Conservation (phyloP, 768 basidiomycete genomes). For the Tricholoma bakamatsutake region DNA sequence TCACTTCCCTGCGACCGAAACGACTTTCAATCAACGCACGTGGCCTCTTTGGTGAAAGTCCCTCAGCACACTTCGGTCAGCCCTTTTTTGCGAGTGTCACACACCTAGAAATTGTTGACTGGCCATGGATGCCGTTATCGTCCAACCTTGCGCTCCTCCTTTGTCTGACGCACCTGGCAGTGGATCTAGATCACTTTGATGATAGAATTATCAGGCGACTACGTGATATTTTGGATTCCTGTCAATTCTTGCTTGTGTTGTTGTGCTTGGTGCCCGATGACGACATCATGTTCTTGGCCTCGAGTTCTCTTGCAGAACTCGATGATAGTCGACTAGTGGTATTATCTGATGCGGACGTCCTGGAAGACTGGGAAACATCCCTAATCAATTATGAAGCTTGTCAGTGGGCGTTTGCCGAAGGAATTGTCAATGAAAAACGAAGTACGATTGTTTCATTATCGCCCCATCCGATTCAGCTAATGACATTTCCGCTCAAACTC, state of each 20-base stretch:
- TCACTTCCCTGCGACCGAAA: slow-evolving; percentile 15
- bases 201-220: slow-evolving; percentile 9
- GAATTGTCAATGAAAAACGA: slow-evolving; percentile 13
- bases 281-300: slow-evolving; percentile 12
- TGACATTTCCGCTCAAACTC: not conserved
- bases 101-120: slow-evolving; percentile 22
- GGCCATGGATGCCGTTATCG: slow-evolving; percentile 9
- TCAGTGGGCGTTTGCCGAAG: slow-evolving; percentile 20
- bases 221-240: slow-evolving; percentile 14
- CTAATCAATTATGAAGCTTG: slow-evolving; percentile 14
- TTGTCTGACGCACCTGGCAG: slow-evolving; percentile 19
- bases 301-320: slow-evolving; percentile 10
- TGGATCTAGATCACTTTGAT: slow-evolving; percentile 16
- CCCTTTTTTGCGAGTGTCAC: slow-evolving; percentile 20
- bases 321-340: slow-evolving; percentile 15
- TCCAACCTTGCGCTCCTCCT: slow-evolving; percentile 12
- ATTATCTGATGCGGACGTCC: slow-evolving; percentile 17
- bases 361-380: slow-evolving; percentile 21
- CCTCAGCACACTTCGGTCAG: slow-evolving; percentile 14
- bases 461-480: not conserved
- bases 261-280: slow-evolving; percentile 19
- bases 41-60: slow-evolving; percentile 15
- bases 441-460: slow-evolving; percentile 6
- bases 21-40: slow-evolving; percentile 19
- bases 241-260: slow-evolving; percentile 15